These are phyloP conservation scores for Cladophialophora yegresii DNA, from an alignment of 2,329 filamentous ascomycete species.

Conservation along the genomic window DNA sequence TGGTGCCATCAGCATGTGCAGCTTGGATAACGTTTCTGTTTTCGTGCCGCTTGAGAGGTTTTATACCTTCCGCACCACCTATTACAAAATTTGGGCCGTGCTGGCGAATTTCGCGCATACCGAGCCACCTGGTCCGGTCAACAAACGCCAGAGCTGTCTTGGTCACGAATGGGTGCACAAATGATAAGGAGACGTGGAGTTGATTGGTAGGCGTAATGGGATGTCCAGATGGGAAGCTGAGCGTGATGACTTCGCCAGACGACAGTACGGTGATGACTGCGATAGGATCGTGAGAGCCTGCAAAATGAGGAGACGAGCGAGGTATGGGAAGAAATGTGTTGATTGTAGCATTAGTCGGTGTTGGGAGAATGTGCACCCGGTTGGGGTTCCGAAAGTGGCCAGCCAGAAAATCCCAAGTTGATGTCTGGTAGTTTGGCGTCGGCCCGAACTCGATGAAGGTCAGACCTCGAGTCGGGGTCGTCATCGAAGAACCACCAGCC, in stretches of 20 bases:
- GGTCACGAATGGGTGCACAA: conserved; percentile 86
- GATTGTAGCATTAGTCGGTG: conserved; percentile 75
- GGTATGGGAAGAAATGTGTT: conserved; percentile 82
- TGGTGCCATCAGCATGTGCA: conserved; percentile 84
- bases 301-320: conserved; percentile 78
- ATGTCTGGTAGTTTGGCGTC: conserved; percentile 88
- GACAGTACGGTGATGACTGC: conserved; percentile 76
- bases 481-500: conserved; percentile 73
- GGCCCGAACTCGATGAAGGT: conserved; percentile 87
- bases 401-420: conserved; percentile 79
- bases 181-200: conserved; percentile 80
- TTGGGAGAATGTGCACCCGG: conserved; percentile 68
- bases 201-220: conserved; percentile 91
- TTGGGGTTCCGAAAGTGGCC: conserved; percentile 78
- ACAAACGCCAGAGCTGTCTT: conserved; percentile 71
- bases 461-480: conserved; percentile 70
- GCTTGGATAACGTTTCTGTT: conserved; percentile 81
- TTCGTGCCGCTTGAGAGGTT: conserved; percentile 74
- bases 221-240: conserved; percentile 90
- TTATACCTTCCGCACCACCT: conserved; percentile 73
- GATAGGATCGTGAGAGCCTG: conserved; percentile 85
- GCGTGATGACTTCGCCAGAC: conserved; percentile 83
- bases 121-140: conserved; percentile 80
- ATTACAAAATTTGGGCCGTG: conserved; percentile 75
- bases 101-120: conserved; percentile 79